phyloP scores from a whole-genome alignment of 768 basidiomycete genomes.

The Pleurotus djamor region DNA sequence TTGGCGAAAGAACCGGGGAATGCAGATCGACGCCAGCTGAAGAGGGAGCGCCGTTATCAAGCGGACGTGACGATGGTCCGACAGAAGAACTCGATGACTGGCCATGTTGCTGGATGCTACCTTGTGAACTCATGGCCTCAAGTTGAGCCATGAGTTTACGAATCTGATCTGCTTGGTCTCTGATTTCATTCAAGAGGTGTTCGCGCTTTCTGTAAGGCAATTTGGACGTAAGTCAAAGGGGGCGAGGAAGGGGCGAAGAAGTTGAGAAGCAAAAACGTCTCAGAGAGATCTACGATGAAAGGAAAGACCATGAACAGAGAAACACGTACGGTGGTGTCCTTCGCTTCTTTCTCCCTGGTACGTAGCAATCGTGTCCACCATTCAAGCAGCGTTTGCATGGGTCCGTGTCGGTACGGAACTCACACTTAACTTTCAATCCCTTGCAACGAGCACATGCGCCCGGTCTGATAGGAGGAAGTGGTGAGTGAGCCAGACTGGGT shows the following conservation, averaged over 20 bases:
- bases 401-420: constrained; percentile 69
- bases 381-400: constrained; percentile 74
- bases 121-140: constrained; percentile 33
- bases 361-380: constrained; percentile 71
- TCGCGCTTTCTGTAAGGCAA: constrained; percentile 65
- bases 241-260: background rate
- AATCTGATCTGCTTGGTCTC: constrained; percentile 71
- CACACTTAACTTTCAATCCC: constrained; percentile 60
- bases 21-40: constrained; percentile 17
- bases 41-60: constrained; percentile 21
- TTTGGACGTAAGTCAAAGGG: constrained; percentile 7
- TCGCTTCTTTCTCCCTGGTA: constrained; percentile 84
- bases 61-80: constrained; percentile 9
- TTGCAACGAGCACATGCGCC: constrained; percentile 79
- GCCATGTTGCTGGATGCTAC: constrained; percentile 12
- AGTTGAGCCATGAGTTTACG: constrained; percentile 69
- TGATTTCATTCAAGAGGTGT: constrained; percentile 73
- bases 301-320: background rate
- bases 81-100: constrained; percentile 17
- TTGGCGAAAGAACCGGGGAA: constrained; percentile 36
- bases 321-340: constrained; percentile 69
- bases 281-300: background rate
- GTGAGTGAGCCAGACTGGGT: constrained; percentile 7
- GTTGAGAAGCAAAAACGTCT: background rate
- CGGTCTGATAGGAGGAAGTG: constrained; percentile 22